Evolutionary conservation across 2,329 filamentous ascomycete species (phyloP).

Genomic region (Beauveria sp.): DNA sequence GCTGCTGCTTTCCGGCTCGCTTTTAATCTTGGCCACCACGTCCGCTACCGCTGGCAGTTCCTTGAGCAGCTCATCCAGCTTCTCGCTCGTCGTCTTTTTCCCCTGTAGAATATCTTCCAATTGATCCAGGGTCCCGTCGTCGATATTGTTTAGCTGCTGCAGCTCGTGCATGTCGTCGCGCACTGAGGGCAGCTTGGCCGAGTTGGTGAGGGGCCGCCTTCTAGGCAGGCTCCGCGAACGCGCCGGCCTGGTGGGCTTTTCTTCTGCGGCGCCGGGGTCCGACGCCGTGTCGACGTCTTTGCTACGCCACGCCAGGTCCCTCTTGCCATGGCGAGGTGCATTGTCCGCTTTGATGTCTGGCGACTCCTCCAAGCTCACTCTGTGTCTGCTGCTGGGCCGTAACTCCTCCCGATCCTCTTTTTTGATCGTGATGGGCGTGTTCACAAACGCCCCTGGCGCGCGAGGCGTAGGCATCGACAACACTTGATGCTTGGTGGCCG

Average conservation of each 20-base stretch:
- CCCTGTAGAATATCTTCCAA: constrained; percentile 42
- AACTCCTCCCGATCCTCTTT: constrained; percentile 19
- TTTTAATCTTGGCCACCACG: neutral
- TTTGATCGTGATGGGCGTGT: constrained; percentile 44
- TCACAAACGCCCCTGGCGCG: constrained; percentile 48
- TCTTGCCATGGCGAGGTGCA: constrained; percentile 20
- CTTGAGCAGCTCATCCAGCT: constrained; percentile 20
- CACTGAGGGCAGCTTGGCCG: constrained; percentile 45
- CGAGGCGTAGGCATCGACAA: constrained; percentile 45
- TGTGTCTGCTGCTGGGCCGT: neutral
- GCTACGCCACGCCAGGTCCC: constrained; percentile 18
- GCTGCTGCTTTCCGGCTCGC: neutral
- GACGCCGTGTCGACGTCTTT: constrained; percentile 25
- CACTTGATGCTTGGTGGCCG: constrained; percentile 34
- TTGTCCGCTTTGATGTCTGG: constrained; percentile 14
- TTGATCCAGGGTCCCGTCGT: constrained; percentile 54
- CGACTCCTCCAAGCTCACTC: constrained; percentile 9
- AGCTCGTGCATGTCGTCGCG: constrained; percentile 49
- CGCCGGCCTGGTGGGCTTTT: constrained; percentile 10
- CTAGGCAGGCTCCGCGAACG: constrained; percentile 35
- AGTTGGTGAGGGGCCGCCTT: constrained; percentile 41
- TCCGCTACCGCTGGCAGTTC: constrained; percentile 15
- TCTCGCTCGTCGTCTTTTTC: constrained; percentile 23
- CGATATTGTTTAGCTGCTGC: constrained; percentile 44
- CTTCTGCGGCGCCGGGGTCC: constrained; percentile 7